Base-by-base conservation (phyloP, 2,329 filamentous ascomycete genomes). In the Sclerotiophoma versabilis region DNA sequence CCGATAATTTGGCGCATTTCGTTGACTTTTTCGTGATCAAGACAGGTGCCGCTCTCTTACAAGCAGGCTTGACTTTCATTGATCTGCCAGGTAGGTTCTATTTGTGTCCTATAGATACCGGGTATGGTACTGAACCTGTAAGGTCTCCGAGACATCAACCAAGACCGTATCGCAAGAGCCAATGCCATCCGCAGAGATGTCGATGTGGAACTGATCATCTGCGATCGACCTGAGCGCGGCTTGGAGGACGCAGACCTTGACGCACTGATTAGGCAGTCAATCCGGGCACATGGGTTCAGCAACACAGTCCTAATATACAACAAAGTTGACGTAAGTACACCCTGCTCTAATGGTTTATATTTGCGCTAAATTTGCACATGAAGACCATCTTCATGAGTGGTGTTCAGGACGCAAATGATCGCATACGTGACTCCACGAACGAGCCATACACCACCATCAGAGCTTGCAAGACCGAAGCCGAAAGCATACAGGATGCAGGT, bases 351-450 rank as follows among this genome's bases (percentile, higher is more conserved):
- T n/a, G n/a, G 6, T 9, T 19, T 20, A 20, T 5, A 6, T n/a
- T 12, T 1, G 11, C 15, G 15, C 37, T 54, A 14, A 54, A n/a
- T n/a, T 4, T 2, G 20, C 2, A 11, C 6, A 9, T 9, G n/a
- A 26, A 54, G 50, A 54, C 50, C 11, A 48, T 54, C n/a, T 54
- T 54, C 17, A 48, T 54, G 50, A 48, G 50, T 23, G 44, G 50
- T 12, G 30, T 44, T 4, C 50, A 48, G 12, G 50, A 54, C 17
- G 50, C 32, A 11, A 48, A 43, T 20, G 50, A 54, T 19, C 43
- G 43, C 3, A 33, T 48, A 23, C 43, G 25, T 5, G 25, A 54
- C 12, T 54, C 43, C 4, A 25, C 20, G 19, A 29, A 9, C 26
- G 37, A 48, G 15, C 44, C 44, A 26, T 54, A 54, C 19, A 17